Evolutionary conservation across 192 early-diverging fungal species (phyloP).

Genomic region (Kickxella alabastrina): DNA sequence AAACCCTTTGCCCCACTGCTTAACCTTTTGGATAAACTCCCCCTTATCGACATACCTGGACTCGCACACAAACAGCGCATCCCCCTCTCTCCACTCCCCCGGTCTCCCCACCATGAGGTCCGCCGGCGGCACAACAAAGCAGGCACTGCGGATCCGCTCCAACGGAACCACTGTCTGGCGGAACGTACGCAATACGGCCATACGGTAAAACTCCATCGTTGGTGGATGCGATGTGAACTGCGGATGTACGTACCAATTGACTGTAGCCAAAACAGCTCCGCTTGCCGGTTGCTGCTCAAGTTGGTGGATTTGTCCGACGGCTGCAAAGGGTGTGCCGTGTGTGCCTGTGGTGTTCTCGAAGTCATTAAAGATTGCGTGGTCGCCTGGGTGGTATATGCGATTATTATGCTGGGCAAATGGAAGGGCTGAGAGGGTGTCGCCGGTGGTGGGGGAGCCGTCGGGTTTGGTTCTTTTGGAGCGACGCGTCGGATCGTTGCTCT

Average conservation of each 20-base stretch:
- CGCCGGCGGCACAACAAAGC: constrained; percentile 34
- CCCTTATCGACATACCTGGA: constrained; percentile 42
- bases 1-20: constrained; percentile 18
- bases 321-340: constrained; percentile 12
- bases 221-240: constrained; percentile 31
- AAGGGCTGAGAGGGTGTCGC: too few species aligned
- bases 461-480: constrained; percentile 4
- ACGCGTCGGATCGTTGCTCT: constrained; percentile 1
- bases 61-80: constrained; percentile 38
- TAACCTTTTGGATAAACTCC: constrained; percentile 41
- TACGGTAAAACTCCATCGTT: constrained; percentile 37
- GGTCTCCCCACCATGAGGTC: constrained; percentile 34
- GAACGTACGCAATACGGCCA: constrained; percentile 31
- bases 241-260: constrained; percentile 40
- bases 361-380: constrained; percentile 41
- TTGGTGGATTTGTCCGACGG: constrained; percentile 31
- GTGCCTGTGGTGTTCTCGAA: constrained; percentile 28
- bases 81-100: constrained; percentile 26
- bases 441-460: background rate
- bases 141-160: constrained; percentile 10
- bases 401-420: constrained; percentile 25
- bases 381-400: constrained; percentile 27
- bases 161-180: constrained; percentile 26
- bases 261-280: background rate
- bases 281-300: background rate